These are phyloP conservation scores for Penicillium palitans DNA, from an alignment of 2,329 filamentous ascomycete genomes.

Conservation along the genomic window DNA sequence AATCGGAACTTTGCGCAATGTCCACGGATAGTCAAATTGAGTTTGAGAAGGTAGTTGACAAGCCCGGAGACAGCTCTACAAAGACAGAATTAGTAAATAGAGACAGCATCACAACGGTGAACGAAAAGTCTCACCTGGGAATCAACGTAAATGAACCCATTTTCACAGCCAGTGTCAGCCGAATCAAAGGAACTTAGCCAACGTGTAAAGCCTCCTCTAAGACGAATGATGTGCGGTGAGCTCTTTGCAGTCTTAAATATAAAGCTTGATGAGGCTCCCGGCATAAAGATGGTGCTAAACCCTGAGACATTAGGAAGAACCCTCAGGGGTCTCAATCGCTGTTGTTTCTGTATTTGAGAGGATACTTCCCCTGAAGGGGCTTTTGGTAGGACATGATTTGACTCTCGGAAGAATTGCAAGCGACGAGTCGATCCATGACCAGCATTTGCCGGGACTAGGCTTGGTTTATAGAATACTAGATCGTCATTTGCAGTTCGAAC, in stretches of 20 bases:
- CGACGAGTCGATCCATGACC: constrained; percentile 25
- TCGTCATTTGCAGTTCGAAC: constrained; percentile 78
- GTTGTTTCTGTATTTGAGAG: constrained; percentile 28
- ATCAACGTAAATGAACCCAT: constrained; percentile 82
- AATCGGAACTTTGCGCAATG: constrained; percentile 69
- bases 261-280: constrained; percentile 77
- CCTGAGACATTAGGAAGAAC: constrained; percentile 60
- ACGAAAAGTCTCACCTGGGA: constrained; percentile 44
- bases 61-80: constrained; percentile 68
- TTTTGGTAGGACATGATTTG: constrained; percentile 67
- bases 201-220: constrained; percentile 68
- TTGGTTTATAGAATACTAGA: constrained; percentile 82
- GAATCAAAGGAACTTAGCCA: constrained; percentile 74
- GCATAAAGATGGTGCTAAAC: constrained; percentile 78
- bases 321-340: constrained; percentile 47
- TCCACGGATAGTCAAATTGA: constrained; percentile 74
- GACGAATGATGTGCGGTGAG: constrained; percentile 69
- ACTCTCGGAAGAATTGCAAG: constrained; percentile 74
- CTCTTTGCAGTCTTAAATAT: constrained; percentile 80
- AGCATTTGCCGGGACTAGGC: constrained; percentile 47
- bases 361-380: constrained; percentile 54
- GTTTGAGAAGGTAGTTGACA: constrained; percentile 68
- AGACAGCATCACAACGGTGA: neutral
- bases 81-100: constrained; percentile 13
- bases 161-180: constrained; percentile 64